A percentile compares a stretch with the other conserved stretches of the same genome.
Evolutionary conservation across 768 basidiomycete genomes (phyloP).

Genomic region (Pisolithus marmoratus): DNA sequence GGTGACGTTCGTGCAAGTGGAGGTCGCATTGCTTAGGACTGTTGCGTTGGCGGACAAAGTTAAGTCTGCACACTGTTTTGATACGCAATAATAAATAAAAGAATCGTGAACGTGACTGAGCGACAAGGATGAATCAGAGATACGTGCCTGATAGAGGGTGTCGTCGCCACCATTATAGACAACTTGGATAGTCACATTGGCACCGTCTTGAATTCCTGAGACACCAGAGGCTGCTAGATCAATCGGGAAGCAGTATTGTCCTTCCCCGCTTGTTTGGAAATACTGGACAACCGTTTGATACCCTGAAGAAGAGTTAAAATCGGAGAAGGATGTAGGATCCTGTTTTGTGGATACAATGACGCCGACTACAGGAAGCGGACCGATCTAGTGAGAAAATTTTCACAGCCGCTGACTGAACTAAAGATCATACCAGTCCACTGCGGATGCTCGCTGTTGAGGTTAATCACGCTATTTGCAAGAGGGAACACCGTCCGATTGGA

Average conservation of each 20-base stretch:
- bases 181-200: constrained; percentile 71
- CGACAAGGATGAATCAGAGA: background rate
- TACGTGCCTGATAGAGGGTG: constrained; percentile 55
- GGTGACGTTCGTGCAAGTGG: constrained; percentile 30
- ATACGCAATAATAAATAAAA: background rate
- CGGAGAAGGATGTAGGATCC: constrained; percentile 55
- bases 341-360: constrained; percentile 49
- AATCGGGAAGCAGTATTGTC: constrained; percentile 62
- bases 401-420: background rate
- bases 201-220: constrained; percentile 49
- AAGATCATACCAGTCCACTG: constrained; percentile 45
- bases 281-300: constrained; percentile 39
- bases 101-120: background rate
- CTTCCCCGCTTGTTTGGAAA: constrained; percentile 49
- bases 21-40: constrained; percentile 38
- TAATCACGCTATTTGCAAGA: constrained; percentile 53
- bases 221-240: constrained; percentile 48
- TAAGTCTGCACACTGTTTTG: constrained; percentile 69
- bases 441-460: constrained; percentile 61
- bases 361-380: constrained; percentile 34
- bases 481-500: constrained; percentile 65
- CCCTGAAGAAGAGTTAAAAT: constrained; percentile 47
- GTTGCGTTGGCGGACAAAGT: constrained; percentile 52
- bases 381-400: background rate
- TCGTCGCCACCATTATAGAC: constrained; percentile 69